These are phyloP conservation scores for Phytophthora kernoviae DNA, from an alignment of 352 stramenopile species.

Conservation along the genomic window DNA sequence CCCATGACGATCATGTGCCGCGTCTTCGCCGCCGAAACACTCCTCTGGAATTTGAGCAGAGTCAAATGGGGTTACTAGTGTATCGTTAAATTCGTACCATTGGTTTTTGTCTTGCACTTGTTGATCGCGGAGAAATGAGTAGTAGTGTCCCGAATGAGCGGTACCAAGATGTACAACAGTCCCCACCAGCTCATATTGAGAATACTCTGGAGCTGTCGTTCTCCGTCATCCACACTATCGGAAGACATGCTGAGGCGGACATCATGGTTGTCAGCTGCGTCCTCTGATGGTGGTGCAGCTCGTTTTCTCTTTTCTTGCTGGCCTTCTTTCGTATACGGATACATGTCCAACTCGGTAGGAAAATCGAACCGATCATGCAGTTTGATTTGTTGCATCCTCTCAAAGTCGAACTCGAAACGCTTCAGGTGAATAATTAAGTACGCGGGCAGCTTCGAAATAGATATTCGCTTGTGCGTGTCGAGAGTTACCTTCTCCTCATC, in stretches of 20 bases:
- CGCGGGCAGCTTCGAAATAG: slow-evolving; percentile 86
- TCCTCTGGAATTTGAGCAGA: slow-evolving; percentile 68
- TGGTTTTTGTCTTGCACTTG: slow-evolving; percentile 37
- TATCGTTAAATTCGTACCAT: slow-evolving; percentile 92
- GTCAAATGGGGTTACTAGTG: slow-evolving; percentile 80
- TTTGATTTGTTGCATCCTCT: slow-evolving; percentile 94
- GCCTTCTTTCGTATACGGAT: slow-evolving; percentile 88
- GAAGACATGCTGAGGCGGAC: slow-evolving; percentile 33
- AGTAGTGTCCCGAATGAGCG: slow-evolving; percentile 90
- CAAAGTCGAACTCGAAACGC: slow-evolving; percentile 96
- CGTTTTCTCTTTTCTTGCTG: slow-evolving; percentile 66
- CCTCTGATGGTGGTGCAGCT: slow-evolving; percentile 25
- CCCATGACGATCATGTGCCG: slow-evolving; percentile 21
- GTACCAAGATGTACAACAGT: slow-evolving; percentile 91
- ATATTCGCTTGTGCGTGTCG: slow-evolving; percentile 91
- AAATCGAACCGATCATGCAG: slow-evolving; percentile 95
- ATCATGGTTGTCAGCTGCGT: slow-evolving; percentile 23
- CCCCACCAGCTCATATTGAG: slow-evolving; percentile 84
- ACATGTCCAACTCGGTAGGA: slow-evolving; percentile 89
- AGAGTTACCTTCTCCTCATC: slow-evolving; percentile 78
- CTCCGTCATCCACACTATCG: slow-evolving; percentile 21
- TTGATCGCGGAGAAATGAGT: slow-evolving; percentile 85
- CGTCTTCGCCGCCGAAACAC: slow-evolving; percentile 70
- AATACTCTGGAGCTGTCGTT: slow-evolving; percentile 76
- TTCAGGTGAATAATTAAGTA: slow-evolving; percentile 95